A percentile compares a stretch with the other conserved stretches of the same genome.
These are phyloP conservation scores for Capronia epimyces DNA, from an alignment of 2,329 filamentous ascomycete species.

Conservation along the genomic window DNA sequence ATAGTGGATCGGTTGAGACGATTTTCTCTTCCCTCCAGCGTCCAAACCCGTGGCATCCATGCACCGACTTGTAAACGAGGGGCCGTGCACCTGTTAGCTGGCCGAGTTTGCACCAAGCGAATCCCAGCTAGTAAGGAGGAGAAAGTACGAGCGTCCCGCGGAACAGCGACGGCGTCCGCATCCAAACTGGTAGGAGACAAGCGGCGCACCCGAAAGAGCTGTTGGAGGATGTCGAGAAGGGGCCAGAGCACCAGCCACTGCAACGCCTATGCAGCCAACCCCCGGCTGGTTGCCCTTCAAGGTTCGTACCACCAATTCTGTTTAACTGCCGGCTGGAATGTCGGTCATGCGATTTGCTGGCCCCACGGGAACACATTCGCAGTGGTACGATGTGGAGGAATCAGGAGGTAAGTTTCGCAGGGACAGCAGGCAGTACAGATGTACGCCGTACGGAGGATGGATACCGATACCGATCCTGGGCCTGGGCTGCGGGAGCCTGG, in stretches of 20 bases:
- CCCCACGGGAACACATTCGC: too few relatives aligned
- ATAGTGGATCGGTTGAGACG: neutral
- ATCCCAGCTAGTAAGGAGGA: neutral
- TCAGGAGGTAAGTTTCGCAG: too few relatives aligned
- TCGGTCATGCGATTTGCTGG: too few relatives aligned
- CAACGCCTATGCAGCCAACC: neutral
- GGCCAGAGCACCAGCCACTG: neutral
- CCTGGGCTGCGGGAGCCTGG: too few relatives aligned
- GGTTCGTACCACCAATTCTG: neutral
- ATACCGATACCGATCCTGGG: too few relatives aligned
- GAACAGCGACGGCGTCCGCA: neutral
- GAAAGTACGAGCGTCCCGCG: neutral
- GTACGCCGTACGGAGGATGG: too few relatives aligned
- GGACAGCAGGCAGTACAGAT: too few relatives aligned
- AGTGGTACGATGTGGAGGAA: too few relatives aligned
- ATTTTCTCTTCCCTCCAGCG: neutral
- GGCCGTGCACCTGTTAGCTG: conserved; percentile 12
- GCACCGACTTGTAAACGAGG: conserved; percentile 7
- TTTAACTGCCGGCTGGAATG: too few relatives aligned
- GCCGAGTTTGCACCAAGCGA: neutral
- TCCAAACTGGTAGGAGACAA: neutral
- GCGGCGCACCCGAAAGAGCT: neutral
- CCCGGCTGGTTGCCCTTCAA: neutral
- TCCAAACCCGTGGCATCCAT: conserved; percentile 15
- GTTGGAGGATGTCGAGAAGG: neutral